Evolutionary conservation across 352 stramenopile genomes (phyloP), one percentile per base, ranked within the genome.

Genomic region (Globisporangium rhizosaccharum): DNA sequence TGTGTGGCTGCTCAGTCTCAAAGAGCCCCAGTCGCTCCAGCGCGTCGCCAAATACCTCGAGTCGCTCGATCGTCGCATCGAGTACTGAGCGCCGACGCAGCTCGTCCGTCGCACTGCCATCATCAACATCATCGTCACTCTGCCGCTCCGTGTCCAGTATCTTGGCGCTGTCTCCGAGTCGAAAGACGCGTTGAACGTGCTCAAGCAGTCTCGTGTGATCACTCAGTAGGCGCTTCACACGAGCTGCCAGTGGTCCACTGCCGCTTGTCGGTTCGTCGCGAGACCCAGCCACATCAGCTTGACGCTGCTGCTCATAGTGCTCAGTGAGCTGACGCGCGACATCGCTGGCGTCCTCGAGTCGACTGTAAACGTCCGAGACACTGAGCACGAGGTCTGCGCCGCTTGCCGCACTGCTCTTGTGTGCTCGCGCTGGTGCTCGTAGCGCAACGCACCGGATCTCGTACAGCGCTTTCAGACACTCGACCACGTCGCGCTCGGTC

Each of bases 401-500:
- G 6, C 5, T 14, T 1, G 36, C 30, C 25, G 2, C 36, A 45
- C 12, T 20, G 2, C 28, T 39, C 33, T 39, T 39, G 5, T 39
- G 9, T 51, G 3, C 10, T 59, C 25, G 14, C 25, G 33, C 36
- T 49, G 9, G 7, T n/a, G 2, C 47, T 50, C 23, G 23, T 14
- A 28, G 25, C 36, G 36, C 26, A 33, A 42, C 20, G 33, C 69
- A 85, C 11, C 68, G 63, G 51, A 84, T 64, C 2, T 56, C 63
- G 26, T 82, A 73, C 8, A 70, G 61, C 6, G 47, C 54, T 49
- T 73, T 76, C n/a, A 84, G 51, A 8, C 59, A 73, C 15, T 59
- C 56, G 11, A 84, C 51, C 15, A 84, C 44, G 44, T 82, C 74
- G 8, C 54, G 53, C 7, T 84, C 71, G 4, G 69, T 56, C 9